Base-by-base conservation (phyloP, 306 rosid genomes). In the Lathyrus tuberosus region DNA sequence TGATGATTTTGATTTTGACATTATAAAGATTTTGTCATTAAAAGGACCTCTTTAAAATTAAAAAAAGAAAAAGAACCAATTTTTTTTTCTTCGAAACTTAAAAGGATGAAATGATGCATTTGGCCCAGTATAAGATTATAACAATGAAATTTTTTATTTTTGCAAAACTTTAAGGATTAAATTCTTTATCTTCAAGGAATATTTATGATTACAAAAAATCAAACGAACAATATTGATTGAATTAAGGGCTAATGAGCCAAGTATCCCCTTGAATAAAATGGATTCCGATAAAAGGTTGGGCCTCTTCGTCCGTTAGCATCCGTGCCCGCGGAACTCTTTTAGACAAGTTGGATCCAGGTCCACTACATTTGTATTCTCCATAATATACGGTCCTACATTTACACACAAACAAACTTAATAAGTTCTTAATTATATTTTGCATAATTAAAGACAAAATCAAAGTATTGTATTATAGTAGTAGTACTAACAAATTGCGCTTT, bases 361-460 rank as follows among this genome's bases (percentile, higher is more conserved):
- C 95, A 54, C 95, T 88, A 10, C 95, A 90, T 67, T 79, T 84
- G 79, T 90, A 90, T 71, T 88, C 95, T 73, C 88, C 95, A 46
- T 90, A 88, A 68, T 81, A 86, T 41, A 83, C 95, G 4, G 76
- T 75, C 71, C 96, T 87, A 74, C 49, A 67, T 42, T 24, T 0
- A 18, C 14, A 18, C 42, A 48, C 4, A 65, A 33, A n/a, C n/a
- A n/a, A n/a, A n/a, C n/a, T 22, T 3, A 26, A 26, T 52, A 11
- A 69, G 15, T 17, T 14, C 18, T 26, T 61, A 4, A 2, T 28
- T n/a, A 41, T 1, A 6, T n/a, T 24, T 48, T n/a, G n/a, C 33
- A 20, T 53, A 2, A 26, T 24, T 15, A 10, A 30, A 48, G 20
- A 57, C 7, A 70, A 40, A 53, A 22, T 53, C 8, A 2, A 22